Evolutionary conservation across 345 rosid genomes (phyloP).

Genomic region (Kandelia obovata): DNA sequence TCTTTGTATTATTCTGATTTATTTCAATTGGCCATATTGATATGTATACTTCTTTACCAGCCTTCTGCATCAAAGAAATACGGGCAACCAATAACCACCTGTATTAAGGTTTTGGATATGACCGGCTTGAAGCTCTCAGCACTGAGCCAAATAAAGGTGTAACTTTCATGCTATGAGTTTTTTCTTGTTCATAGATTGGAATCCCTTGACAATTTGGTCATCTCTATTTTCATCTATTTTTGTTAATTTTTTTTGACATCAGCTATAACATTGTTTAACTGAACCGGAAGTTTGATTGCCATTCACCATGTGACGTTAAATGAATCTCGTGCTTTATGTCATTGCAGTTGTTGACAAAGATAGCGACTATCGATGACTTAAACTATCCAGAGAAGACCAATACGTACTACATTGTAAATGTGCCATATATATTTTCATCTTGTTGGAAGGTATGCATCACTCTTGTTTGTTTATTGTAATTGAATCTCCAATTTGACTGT

Average conservation of each 20-base stretch:
- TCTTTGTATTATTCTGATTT: conserved; percentile 1
- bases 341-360: conserved; percentile 79
- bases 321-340: neutral
- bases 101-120: conserved; percentile 90
- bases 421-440: conserved; percentile 86
- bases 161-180: neutral
- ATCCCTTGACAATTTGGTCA: neutral
- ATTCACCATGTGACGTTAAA: neutral
- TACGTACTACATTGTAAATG: conserved; percentile 83
- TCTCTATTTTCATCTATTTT: too few relatives aligned
- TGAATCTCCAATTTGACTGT: neutral
- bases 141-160: conserved; percentile 78
- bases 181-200: neutral
- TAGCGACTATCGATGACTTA: conserved; percentile 82
- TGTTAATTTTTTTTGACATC: too few relatives aligned
- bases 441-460: conserved; percentile 69
- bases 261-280: too few relatives aligned
- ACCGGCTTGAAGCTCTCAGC: conserved; percentile 89
- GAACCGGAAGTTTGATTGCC: too few relatives aligned
- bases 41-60: conserved; percentile 36
- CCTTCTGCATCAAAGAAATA: conserved; percentile 73
- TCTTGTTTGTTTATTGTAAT: neutral
- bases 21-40: conserved; percentile 10
- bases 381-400: conserved; percentile 96
- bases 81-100: conserved; percentile 76